These are phyloP conservation scores for Stereum hirsutum DNA, from an alignment of 1,284 basidiomycete genomes.

Conservation along the genomic window DNA sequence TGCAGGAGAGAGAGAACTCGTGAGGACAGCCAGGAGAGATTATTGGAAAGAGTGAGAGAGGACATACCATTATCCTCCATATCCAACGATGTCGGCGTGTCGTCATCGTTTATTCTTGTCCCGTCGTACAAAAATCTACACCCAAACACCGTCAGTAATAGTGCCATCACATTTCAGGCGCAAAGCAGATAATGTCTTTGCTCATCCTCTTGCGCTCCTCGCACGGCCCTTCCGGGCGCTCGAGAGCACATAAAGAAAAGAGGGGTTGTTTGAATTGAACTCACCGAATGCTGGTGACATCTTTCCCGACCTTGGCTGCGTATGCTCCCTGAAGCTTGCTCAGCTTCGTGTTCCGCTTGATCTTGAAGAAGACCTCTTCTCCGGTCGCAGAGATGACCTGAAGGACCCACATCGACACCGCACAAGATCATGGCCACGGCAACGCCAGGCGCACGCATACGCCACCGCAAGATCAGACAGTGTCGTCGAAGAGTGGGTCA, in stretches of 20 bases:
- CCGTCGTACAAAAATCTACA: conserved; percentile 84
- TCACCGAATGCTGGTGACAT: conserved; percentile 78
- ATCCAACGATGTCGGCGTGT: conserved; percentile 75
- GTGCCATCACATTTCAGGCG: not conserved
- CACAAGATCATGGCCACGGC: too few species aligned
- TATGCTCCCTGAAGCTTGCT: conserved; percentile 93
- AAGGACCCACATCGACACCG: not conserved
- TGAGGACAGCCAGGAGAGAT: not conserved
- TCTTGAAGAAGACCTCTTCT: conserved; percentile 97
- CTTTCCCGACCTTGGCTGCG: conserved; percentile 90
- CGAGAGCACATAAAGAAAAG: not conserved
- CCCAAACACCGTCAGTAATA: not conserved
- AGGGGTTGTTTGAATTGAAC: conserved; percentile 18
- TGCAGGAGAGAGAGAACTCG: conserved; percentile 4
- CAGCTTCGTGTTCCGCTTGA: conserved; percentile 90
- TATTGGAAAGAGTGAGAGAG: not conserved
- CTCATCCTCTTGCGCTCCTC: too few species aligned
- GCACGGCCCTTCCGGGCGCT: not conserved
- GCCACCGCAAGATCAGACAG: too few species aligned
- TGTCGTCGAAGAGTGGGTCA: too few species aligned
- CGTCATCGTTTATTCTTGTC: conserved; percentile 71
- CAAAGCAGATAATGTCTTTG: too few species aligned
- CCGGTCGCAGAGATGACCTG: conserved; percentile 73
- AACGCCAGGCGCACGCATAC: too few species aligned
- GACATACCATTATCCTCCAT: conserved; percentile 78